Base-by-base conservation (phyloP, 2,329 filamentous ascomycete genomes). In the Botryosphaeria agaves region DNA sequence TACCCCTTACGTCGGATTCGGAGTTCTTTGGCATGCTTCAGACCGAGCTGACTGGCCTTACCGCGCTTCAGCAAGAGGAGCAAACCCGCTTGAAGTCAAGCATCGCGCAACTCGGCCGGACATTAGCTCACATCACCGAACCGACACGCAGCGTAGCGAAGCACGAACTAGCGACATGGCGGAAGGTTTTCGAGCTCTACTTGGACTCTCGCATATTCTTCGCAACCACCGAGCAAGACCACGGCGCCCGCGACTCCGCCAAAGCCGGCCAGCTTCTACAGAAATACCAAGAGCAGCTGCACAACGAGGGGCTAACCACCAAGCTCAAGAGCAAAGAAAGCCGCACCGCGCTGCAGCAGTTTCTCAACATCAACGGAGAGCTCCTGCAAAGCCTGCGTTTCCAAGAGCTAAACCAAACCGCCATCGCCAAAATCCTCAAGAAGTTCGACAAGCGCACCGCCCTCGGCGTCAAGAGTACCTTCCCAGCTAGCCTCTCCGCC, bases 361-460 rank as follows among this genome's bases (percentile, higher is more conserved):
- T 91, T 43, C 54, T 87, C 36, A 57, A 64, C 28, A 63, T 91
- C 41, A 92, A 92, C 46, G 59, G 69, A 15, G 66, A 70, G 31
- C 64, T 92, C n/a, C 61, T 91, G n/a, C 75, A 75, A 36, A 77
- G 78, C 30, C 62, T 92, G 38, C 74, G 76, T 35, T 92, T 91
- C 41, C 80, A 85, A 44, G 82, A 89, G 46, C 73, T 91, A 39
- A 91, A 92, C 44, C 69, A 71, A 39, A 67, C 67, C 18, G 83
- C 83, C 1, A 71, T 89, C 43, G 61, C 60, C 19, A 92, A 92
- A 51, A 92, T 92, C 30, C 55, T 92, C 31, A 92, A 92, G 51
- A 92, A 84, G 72, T 92, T 92, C 47, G 80, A 89, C 53, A 92
- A 92, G 53, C 70, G 73, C 34, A 92, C 83, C 2, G 72, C 76